Evolutionary conservation across 169 alveolate genomes (phyloP), one percentile per base, ranked within the genome.

Genomic region (Cyclospora cayetanensis): DNA sequence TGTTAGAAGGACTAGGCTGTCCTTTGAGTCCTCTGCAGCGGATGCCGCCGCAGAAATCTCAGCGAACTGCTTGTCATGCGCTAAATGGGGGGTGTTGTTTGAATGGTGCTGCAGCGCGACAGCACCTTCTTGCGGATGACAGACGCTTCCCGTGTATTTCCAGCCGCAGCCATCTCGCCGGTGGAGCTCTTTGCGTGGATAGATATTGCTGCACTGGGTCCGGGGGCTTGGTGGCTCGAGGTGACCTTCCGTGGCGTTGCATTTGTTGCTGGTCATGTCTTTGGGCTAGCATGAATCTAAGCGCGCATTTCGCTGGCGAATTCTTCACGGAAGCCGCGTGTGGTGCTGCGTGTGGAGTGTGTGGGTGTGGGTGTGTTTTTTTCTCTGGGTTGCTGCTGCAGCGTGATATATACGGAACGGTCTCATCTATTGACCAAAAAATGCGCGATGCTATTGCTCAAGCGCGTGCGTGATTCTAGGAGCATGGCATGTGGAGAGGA

Each of bases 81-180:
- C n/a, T n/a, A n/a, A n/a, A n/a, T n/a, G n/a, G n/a, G n/a, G n/a
- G n/a, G n/a, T n/a, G n/a, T n/a, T n/a, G n/a, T n/a, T n/a, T n/a
- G n/a, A n/a, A n/a, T 65, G 77, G n/a, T 65, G 77, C 41, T 65
- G 77, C 77, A 65, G 77, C 25, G 77, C 27, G 77, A 65, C 77
- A 65, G 41, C 77, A 65, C 77, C n/a, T 65, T 65, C 15, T 37
- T 42, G 27, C 77, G 77, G 18, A 65, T 65, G 77, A 65, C 77
- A 42, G 77, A 65, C 41, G 77, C 77, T 42, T 65, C 77, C 15
- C 77, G 77, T 42, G 39, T 65, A 4, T 65, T 65, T 27, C 77
- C 77, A 29, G 77, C 77, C 31, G 77, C 77, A 4, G 77, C 77
- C 42, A 25, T 20, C 18, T 37, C 77, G 43, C 77, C 77, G 4